A percentile compares a stretch with the other conserved stretches of the same genome.
Evolutionary conservation across 345 rosid species (phyloP).

Genomic region (Pistacia vera): DNA sequence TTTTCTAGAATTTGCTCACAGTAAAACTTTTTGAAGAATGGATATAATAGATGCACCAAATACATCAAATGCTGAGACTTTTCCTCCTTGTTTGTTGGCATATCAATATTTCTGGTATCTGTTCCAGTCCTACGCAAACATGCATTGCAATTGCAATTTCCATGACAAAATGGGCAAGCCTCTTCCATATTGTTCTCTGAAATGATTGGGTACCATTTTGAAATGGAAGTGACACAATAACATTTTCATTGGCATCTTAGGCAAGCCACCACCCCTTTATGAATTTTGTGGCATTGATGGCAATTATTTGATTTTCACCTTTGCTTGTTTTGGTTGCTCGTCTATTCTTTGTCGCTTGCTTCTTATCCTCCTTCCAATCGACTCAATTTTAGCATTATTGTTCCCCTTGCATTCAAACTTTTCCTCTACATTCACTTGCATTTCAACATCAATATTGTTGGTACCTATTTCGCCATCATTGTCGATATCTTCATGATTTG

Average conservation of each 20-base stretch:
- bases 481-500: too few species aligned
- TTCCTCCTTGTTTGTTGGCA: slow-evolving; percentile 25
- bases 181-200: slow-evolving; percentile 21
- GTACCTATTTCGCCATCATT: neutral
- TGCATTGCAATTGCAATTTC: slow-evolving; percentile 41
- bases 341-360: neutral
- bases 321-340: neutral
- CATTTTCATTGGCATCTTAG: neutral
- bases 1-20: slow-evolving; percentile 51
- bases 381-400: neutral
- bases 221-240: neutral
- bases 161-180: slow-evolving; percentile 38
- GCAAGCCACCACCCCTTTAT: neutral
- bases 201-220: slow-evolving; percentile 1
- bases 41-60: slow-evolving; percentile 46
- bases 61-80: slow-evolving; percentile 29
- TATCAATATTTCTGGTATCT: neutral
- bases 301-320: neutral
- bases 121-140: slow-evolving; percentile 25
- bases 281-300: neutral
- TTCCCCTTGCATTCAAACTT: neutral
- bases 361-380: neutral
- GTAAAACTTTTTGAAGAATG: slow-evolving; percentile 46
- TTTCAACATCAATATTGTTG: neutral
- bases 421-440: slow-evolving; percentile 25